phyloP scores from a whole-genome alignment of 148 eudicot species.

The Cornus kousa region DNA sequence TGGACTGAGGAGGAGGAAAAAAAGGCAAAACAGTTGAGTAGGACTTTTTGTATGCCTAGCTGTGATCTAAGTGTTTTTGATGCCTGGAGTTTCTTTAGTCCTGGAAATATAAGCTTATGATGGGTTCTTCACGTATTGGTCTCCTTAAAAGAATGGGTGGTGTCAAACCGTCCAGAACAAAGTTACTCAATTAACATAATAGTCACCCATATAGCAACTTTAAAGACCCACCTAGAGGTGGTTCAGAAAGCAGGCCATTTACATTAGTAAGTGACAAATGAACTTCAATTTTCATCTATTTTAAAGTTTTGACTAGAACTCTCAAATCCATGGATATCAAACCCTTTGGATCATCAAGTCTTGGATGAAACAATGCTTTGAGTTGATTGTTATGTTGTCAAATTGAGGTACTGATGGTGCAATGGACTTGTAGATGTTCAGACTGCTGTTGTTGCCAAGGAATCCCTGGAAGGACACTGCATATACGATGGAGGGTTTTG shows the following conservation, averaged over 20 bases:
- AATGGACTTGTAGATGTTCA: slow-evolving; percentile 63
- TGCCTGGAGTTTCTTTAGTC: neutral
- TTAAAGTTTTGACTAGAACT: too few relatives aligned
- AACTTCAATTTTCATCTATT: too few relatives aligned
- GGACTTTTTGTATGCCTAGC: neutral
- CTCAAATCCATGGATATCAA: neutral
- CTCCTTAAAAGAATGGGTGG: neutral
- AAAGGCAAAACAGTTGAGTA: too few relatives aligned
- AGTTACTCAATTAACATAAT: too few relatives aligned
- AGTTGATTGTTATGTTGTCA: neutral
- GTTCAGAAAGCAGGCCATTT: too few relatives aligned
- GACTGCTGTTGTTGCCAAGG: slow-evolving; percentile 95
- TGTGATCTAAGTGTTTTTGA: neutral
- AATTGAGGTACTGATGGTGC: slow-evolving; percentile 2
- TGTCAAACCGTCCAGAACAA: too few relatives aligned
- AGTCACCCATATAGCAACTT: too few relatives aligned
- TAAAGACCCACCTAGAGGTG: too few relatives aligned
- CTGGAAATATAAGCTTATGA: neutral
- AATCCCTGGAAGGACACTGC: slow-evolving; percentile 93
- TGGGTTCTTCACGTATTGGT: neutral
- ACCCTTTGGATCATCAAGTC: neutral
- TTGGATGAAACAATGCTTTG: neutral
- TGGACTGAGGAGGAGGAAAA: neutral
- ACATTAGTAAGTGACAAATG: too few relatives aligned
- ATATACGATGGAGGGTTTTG: slow-evolving; percentile 98